These are phyloP conservation scores for Allantophomopsis cytisporea DNA, from an alignment of 2,329 filamentous ascomycete species.

Conservation along the genomic window DNA sequence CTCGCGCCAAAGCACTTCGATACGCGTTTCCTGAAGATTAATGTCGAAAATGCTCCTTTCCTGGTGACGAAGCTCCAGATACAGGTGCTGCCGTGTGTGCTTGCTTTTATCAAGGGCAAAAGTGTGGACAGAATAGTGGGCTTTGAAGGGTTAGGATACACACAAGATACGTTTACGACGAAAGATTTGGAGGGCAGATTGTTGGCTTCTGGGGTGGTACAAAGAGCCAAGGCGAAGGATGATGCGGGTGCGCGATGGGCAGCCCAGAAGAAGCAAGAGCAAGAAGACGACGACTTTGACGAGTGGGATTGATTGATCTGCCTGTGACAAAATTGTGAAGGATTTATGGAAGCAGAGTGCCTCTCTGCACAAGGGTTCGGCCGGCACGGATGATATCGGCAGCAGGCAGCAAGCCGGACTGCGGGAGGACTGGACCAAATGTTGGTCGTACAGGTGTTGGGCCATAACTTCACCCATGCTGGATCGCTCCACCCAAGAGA, in stretches of 20 bases:
- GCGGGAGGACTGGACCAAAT: no score
- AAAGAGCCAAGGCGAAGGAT: conserved; percentile 33
- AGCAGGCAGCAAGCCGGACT: no score
- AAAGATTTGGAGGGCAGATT: conserved; percentile 37
- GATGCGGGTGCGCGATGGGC: conserved; percentile 22
- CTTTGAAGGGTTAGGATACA: conserved; percentile 41
- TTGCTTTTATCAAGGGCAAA: conserved; percentile 40
- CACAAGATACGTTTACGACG: conserved; percentile 35
- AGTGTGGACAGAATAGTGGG: conserved; percentile 41
- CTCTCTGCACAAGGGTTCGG: no score
- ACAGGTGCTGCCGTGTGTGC: conserved; percentile 42
- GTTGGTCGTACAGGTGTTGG: no score
- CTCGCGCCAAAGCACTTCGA: conserved; percentile 43
- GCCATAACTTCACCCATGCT: no score
- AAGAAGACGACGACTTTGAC: conserved; percentile 29
- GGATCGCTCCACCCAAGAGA: no score
- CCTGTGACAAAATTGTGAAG: no score
- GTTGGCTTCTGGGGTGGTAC: conserved; percentile 33
- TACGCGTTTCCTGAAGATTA: conserved; percentile 41
- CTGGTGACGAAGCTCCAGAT: conserved; percentile 42
- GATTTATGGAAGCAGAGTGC: no score
- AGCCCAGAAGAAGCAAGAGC: conserved; percentile 21
- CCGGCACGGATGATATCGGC: no score
- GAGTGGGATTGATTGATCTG: conserved; percentile 27
- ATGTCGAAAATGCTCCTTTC: conserved; percentile 45